These are phyloP conservation scores for Ramalina intermedia DNA, from an alignment of 495 filamentous ascomycete genomes.

Conservation along the genomic window DNA sequence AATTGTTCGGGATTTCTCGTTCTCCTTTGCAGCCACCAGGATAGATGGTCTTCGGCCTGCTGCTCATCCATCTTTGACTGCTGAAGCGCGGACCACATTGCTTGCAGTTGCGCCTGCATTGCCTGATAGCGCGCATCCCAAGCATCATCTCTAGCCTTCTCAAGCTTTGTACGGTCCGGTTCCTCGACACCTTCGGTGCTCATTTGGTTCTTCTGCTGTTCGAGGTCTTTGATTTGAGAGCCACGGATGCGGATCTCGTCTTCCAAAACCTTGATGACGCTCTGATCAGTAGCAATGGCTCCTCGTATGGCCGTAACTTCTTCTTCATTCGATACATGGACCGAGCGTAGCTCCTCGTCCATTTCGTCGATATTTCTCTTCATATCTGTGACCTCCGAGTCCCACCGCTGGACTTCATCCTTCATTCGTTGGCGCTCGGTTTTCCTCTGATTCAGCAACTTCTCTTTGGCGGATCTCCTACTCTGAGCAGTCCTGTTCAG, in stretches of 20 bases:
- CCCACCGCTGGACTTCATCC: slow-evolving; percentile 45
- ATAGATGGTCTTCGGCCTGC: slow-evolving; percentile 36
- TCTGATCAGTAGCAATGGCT: slow-evolving; percentile 37
- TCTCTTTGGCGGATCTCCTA: slow-evolving; percentile 63
- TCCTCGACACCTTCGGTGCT: slow-evolving; percentile 35
- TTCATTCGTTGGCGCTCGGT: slow-evolving; percentile 46
- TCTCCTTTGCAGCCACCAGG: slow-evolving; percentile 33
- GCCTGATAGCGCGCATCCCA: slow-evolving; percentile 36
- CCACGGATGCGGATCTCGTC: slow-evolving; percentile 49
- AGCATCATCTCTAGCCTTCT: slow-evolving; percentile 41
- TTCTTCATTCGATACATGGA: slow-evolving; percentile 23
- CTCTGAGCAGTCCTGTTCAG: slow-evolving; percentile 73
- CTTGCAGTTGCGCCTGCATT: slow-evolving; percentile 38
- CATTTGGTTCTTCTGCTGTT: slow-evolving; percentile 47
- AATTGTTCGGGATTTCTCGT: slow-evolving; percentile 31
- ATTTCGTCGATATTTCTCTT: slow-evolving; percentile 31
- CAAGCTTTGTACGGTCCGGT: slow-evolving; percentile 30
- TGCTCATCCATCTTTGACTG: slow-evolving; percentile 36
- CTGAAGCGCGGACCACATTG: slow-evolving; percentile 31
- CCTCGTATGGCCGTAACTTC: slow-evolving; percentile 35
- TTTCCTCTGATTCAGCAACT: slow-evolving; percentile 45
- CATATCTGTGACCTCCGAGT: slow-evolving; percentile 37
- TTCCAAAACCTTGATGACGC: slow-evolving; percentile 40
- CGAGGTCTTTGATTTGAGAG: slow-evolving; percentile 45
- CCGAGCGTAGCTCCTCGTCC: slow-evolving; percentile 29